Base-by-base conservation (phyloP, 208 protist species). In the Crithidia sp. region DNA sequence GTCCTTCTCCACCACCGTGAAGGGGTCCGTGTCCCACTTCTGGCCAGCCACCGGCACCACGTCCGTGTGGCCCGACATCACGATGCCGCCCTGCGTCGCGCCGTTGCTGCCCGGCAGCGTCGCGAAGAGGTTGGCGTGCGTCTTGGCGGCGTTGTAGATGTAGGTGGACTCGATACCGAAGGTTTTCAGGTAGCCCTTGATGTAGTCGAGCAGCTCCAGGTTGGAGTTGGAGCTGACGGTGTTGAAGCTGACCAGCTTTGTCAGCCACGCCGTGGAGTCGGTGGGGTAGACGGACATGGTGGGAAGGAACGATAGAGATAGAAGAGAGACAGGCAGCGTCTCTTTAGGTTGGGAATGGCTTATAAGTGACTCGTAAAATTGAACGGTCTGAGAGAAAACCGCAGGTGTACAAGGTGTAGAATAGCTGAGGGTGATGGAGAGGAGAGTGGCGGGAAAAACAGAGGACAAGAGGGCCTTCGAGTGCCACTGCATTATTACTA, bases 111-210 rank as follows among this genome's bases (percentile, higher is more conserved):
- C 85, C 0, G 78, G 74, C 36, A 86, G 67, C 40, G 78, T 83
- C n/a, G 79, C 85, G 72, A 80, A 77, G 47, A 89, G 77, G 59
- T 81, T 89, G 28, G 84, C 75, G 52, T 84, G 74, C 12, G 54
- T 82, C 41, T 77, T 73, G 13, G 62, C 64, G 16, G 65, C 53
- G 45, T 67, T 78, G 74, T 77, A 58, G 28, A 81, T 67, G 59
- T 86, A 68, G 16, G 71, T 70, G 52, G 64, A 59, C 45, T 84
- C 14, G 45, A 74, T 71, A 10, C 47, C 53, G 49, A 78, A 67
- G 9, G 52, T 69, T 66, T 72, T 57, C 28, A 86, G 70, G 67
- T 87, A 87, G 7, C 49, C 71, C 54, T 71, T 71, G 64, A 78
- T 69, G 80, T 77, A 86, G 58, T 82, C 52, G 37, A 83, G 71